These are phyloP conservation scores for Phytophthora boehmeriae DNA, from an alignment of 352 stramenopile genomes.

Conservation along the genomic window DNA sequence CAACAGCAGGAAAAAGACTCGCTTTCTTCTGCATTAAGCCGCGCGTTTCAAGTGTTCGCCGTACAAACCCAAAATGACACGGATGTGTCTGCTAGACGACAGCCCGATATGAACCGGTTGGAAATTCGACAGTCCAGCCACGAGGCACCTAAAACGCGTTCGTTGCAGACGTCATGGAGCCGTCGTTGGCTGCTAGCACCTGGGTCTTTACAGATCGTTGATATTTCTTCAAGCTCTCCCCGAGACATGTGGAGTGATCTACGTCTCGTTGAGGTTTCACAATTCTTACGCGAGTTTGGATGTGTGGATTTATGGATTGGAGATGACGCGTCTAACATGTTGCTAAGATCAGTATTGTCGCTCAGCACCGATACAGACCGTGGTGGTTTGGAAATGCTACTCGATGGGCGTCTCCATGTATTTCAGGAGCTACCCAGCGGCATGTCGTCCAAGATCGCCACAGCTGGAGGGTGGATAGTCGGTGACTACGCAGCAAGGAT, in stretches of 20 bases:
- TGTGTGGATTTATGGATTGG: constrained; percentile 18
- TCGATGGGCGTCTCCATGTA: constrained; percentile 31
- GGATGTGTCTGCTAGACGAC: too few species aligned
- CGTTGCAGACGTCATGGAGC: constrained; percentile 14
- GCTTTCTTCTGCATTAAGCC: constrained; percentile 9
- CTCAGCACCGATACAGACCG: neutral
- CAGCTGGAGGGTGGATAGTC: neutral
- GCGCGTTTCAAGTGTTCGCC: constrained; percentile 10
- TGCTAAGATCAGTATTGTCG: constrained; percentile 13
- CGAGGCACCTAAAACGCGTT: neutral
- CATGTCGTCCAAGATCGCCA: constrained; percentile 2
- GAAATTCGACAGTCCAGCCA: neutral
- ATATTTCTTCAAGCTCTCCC: neutral
- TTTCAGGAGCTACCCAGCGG: constrained; percentile 31
- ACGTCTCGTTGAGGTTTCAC: constrained; percentile 6
- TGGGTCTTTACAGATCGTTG: constrained; percentile 11
- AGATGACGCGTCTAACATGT: constrained; percentile 2
- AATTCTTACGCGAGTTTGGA: constrained; percentile 15
- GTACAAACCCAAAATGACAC: constrained; percentile 2
- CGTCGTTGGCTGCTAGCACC: constrained; percentile 30
- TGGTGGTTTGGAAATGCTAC: constrained; percentile 24
- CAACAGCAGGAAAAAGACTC: neutral
- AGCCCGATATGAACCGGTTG: neutral
- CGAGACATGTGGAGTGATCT: neutral
- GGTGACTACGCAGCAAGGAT: constrained; percentile 4